Evolutionary conservation across 73 alveolate genomes (phyloP).

Genomic region (Tetrahymena elliotti): DNA sequence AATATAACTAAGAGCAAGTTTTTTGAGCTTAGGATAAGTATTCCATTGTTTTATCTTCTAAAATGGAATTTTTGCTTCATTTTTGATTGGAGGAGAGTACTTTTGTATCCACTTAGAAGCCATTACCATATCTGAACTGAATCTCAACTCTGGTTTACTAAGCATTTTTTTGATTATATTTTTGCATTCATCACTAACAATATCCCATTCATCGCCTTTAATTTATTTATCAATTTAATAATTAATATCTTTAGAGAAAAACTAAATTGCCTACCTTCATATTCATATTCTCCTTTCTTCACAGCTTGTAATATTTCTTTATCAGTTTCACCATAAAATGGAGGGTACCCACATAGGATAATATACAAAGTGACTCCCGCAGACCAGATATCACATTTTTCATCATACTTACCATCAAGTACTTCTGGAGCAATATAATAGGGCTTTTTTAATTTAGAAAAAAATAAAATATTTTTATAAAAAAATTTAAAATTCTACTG

Average conservation of each 20-base stretch:
- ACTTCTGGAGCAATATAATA: neutral
- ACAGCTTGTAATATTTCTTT: neutral
- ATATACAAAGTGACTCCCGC: neutral
- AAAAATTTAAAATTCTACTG: neutral
- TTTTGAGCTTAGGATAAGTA: neutral
- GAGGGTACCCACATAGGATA: neutral
- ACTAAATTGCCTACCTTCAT: neutral
- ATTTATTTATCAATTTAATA: neutral
- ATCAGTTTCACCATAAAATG: neutral
- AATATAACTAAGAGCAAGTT: neutral
- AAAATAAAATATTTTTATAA: neutral
- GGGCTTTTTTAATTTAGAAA: neutral
- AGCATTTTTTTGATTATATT: neutral
- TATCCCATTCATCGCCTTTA: neutral
- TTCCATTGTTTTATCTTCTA: neutral
- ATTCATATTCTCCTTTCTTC: neutral
- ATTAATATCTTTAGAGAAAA: neutral
- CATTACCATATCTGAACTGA: neutral
- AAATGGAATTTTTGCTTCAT: neutral
- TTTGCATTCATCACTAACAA: neutral
- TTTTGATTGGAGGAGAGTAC: neutral
- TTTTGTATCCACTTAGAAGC: neutral
- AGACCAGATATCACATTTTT: neutral
- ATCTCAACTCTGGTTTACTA: neutral
- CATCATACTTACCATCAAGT: neutral